Evolutionary conservation across 768 basidiomycete genomes (phyloP), one percentile per base, ranked within the genome.

Genomic region (Hygrophoropsis aurantiaca): DNA sequence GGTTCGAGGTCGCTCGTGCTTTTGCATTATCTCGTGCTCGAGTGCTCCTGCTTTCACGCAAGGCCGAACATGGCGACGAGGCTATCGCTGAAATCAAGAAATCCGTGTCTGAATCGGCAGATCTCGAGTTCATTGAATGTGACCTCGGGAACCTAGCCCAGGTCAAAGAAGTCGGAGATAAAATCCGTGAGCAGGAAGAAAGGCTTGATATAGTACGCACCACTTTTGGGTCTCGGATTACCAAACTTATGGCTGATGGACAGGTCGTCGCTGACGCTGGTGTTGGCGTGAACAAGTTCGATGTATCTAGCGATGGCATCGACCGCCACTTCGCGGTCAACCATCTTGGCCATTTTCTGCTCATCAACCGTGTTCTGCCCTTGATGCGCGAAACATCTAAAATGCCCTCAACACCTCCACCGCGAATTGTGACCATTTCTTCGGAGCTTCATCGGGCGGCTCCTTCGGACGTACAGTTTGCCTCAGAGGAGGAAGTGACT

Each of bases 291-390:
- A 49, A 42, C 34, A 51, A 44, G 23, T 66, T 57, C 49, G 55
- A 48, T 24, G 44, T 55, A 30, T 56, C 62, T 18, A 47, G 49
- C 6, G 59, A 60, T 46, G 49, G 46, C 21, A 44, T 66, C 35
- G 64, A 66, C 47, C 53, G 55, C 18, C 62, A 66, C 52, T 61
- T 66, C 49, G 53, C 59, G 5, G 62, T 66, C 35, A 71, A 67
- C 55, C 64, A 67, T 41, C 62, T 73, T 39, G 69, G 67, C 0
- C 69, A 74, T 55, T 71, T 68, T 65, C 62, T 69, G 51, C 64
- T 68, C 52, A 64, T 71, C 60, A 74, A 73, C 58, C 70, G 64
- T 20, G 60, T 73, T 46, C 67, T 72, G 35, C 71, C 72, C 1
- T 61, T 71, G 21, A 49, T 73, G 19, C 60, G 65, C 30, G 64